Conservation (phyloP, 108 stramenopile species). For the Pseudonitzschia multiseries region DNA sequence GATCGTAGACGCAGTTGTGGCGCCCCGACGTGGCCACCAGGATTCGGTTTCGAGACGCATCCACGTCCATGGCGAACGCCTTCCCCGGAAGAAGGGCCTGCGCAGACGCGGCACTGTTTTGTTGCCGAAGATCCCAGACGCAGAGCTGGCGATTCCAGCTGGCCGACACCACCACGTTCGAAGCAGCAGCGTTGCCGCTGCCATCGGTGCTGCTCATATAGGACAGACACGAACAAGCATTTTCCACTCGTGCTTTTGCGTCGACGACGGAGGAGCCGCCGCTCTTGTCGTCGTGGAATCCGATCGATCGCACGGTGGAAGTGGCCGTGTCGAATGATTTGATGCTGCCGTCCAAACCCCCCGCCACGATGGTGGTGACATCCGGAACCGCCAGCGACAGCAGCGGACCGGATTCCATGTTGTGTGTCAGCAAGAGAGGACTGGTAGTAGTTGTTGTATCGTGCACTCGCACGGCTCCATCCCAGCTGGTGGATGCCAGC, state of each 20-base stretch:
- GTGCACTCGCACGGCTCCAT: conserved; percentile 71
- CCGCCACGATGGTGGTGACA: conserved; percentile 39
- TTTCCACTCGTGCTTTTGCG: background rate
- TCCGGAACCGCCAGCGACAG: conserved; percentile 51
- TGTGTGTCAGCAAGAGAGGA: conserved; percentile 29
- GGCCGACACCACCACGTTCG: conserved; percentile 58
- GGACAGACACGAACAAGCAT: conserved; percentile 35
- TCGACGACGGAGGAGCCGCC: background rate
- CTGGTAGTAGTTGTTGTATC: conserved; percentile 33
- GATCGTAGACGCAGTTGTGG: conserved; percentile 56
- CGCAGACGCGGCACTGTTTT: conserved; percentile 4
- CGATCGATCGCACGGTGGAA: conserved; percentile 6
- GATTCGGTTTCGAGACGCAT: conserved; percentile 36
- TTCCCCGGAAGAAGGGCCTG: conserved; percentile 69
- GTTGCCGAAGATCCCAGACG: conserved; percentile 67
- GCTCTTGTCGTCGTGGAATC: conserved; percentile 3
- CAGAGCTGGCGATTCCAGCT: conserved; percentile 71
- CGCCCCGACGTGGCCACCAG: conserved; percentile 73
- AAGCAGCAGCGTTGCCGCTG: background rate
- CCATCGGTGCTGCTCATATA: no score
- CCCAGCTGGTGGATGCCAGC: conserved; percentile 76
- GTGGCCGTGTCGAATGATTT: conserved; percentile 21
- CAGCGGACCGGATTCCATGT: conserved; percentile 75
- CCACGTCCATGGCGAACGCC: conserved; percentile 79
- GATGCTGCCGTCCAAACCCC: conserved; percentile 68